Base-by-base conservation (phyloP, 2,329 filamentous ascomycete species). In the Orbilia brochopaga region DNA sequence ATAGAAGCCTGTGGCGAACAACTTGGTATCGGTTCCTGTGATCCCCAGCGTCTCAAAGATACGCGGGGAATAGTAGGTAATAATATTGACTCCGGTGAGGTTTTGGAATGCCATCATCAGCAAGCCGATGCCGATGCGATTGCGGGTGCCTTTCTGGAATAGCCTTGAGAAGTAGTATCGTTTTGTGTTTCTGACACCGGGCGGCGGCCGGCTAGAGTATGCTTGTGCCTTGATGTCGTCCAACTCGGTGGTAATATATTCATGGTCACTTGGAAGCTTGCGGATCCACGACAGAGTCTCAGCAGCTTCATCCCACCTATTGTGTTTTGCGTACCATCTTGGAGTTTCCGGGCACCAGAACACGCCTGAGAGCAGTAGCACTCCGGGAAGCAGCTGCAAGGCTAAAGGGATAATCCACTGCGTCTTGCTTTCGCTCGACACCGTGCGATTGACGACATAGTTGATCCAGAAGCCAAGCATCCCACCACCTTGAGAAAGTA, bases 81-180 rank as follows among this genome's bases (percentile, higher is more conserved):
- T 83, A 0, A 85, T 84, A 66, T 86, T 86, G 42, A 86, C 61
- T 6, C 89, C 89, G 1, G 81, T 83, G 55, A 87, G 87, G 76
- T 93, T 93, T 79, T 93, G 90, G 83, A 87, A 91, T 59, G 92
- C 81, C 82, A 92, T 92, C 19, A 93, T 83, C 76, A 90, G 85
- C 62, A 85, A 85, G 52, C 90, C 90, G 10, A 92, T 83, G 78
- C 90, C 85, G 79, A 93, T 87, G 46, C 90, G 85, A 82, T 76
- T 84, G 84, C 66, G 80, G 82, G 74, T 85, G 80, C 75, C 82
- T 13, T 57, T 55, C 42, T 64, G 56, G 40, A 66, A 51, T 15
- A 63, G 50, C 11, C 52, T 51, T 8, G 51, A 56, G 23, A 58
- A 1, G 17, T 69, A 62, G 30, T 57, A 72, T 21, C 21, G 56